Conservation (phyloP, 805 yeast species). For the Nakazawaea ambrosiae region DNA sequence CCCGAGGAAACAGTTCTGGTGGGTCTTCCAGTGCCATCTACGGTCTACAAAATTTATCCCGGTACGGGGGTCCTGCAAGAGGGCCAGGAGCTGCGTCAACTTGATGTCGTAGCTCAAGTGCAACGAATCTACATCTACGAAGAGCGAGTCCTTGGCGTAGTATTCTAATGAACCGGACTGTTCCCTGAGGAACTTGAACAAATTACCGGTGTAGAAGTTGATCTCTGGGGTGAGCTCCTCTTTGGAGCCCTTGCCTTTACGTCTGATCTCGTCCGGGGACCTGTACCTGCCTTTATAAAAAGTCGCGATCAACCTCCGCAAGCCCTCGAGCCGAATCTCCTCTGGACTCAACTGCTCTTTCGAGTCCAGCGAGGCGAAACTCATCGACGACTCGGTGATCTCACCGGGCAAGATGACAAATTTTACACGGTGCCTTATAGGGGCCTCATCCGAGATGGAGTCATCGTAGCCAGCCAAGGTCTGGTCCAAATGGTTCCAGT, state of each 20-base stretch:
- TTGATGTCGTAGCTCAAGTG: slow-evolving; percentile 42
- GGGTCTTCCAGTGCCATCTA: slow-evolving; percentile 84
- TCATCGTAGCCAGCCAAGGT: slow-evolving; percentile 88
- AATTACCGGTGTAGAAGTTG: slow-evolving; percentile 79
- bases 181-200: slow-evolving; percentile 57
- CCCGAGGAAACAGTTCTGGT: slow-evolving; percentile 75
- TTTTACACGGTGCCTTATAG: slow-evolving; percentile 59
- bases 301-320: slow-evolving; percentile 56
- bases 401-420: slow-evolving; percentile 80
- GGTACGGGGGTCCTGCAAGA: slow-evolving; percentile 50
- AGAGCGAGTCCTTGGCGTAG: slow-evolving; percentile 25
- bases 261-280: slow-evolving; percentile 33
- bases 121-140: slow-evolving; percentile 20
- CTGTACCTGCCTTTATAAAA: slow-evolving; percentile 52
- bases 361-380: slow-evolving; percentile 29
- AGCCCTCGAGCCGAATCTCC: slow-evolving; percentile 89
- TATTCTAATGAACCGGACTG: slow-evolving; percentile 33
- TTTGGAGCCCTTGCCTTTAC: slow-evolving; percentile 22
- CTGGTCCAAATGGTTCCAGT: slow-evolving; percentile 93
- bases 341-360: slow-evolving; percentile 67
- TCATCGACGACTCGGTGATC: slow-evolving; percentile 48
- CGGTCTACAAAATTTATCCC: slow-evolving; percentile 71
- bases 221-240: slow-evolving; percentile 65
- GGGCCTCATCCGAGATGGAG: slow-evolving; percentile 46
- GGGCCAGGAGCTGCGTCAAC: slow-evolving; percentile 48